Base-by-base conservation (phyloP, 495 filamentous ascomycete species). In the Penicillium pulvis region DNA sequence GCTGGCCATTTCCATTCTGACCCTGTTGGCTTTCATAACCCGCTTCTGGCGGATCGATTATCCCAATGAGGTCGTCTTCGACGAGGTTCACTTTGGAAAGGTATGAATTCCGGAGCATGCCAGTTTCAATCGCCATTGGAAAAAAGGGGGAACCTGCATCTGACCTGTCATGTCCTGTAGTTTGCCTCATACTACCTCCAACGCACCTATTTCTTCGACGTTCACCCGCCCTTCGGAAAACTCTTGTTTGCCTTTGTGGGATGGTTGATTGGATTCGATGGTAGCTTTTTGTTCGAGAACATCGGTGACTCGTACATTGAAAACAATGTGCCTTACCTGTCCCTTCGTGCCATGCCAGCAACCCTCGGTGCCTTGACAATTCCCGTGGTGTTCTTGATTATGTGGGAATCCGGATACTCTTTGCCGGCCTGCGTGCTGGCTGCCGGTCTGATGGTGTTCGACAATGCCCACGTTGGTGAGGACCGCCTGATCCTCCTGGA, bases 81-180 rank as follows among this genome's bases (percentile, higher is more conserved):
- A 99, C 64, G 94, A 99, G 75, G 94, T 99, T 47, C 94, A 99
- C 75, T 99, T 99, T 75, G 94, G 94, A 77, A 99, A 99, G 89
- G 94, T 96, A 81, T 62, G 81, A 55, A 23, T 12, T 26, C 17
- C 8, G 24, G 42, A 53, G 52, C 59, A 51, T 47, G 19, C 50
- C 44, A 36, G 17, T 28, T 12, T 12, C 43, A 17, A 30, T 53
- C 17, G 45, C 33, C 14, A 45, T 23, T 16, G 46, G 20, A 67
- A 33, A 68, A 56, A 62, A 45, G 36, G 56, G 55, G 56, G 33
- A 55, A 1, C 2, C 24, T 3, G 12, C 23, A 42, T 49, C 66
- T 73, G 33, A 73, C 61, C 28, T 57, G 46, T 48, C 30, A 51
- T 41, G 31, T 54, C 28, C 31, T 26, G 53, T 72, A 96, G 92